Evolutionary conservation across 805 yeast genomes (phyloP).

Genomic region (Aciculoconidium aculeatum): DNA sequence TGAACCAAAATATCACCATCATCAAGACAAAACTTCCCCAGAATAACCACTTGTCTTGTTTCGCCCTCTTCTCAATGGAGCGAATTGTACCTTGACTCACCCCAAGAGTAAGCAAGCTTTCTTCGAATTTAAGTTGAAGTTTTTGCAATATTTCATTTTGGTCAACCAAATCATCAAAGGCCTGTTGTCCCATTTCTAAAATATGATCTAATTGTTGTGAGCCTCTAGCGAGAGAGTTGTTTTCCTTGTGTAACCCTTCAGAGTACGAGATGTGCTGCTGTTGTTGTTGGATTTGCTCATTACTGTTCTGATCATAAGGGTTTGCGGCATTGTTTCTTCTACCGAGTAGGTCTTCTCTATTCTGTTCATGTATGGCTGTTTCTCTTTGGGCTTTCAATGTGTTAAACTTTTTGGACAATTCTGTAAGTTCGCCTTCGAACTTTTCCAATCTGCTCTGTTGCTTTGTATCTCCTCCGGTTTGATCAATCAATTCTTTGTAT

Average conservation of each 20-base stretch:
- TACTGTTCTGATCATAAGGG: constrained; percentile 47
- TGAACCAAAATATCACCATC: constrained; percentile 60
- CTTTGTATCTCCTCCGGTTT: constrained; percentile 50
- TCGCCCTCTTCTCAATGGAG: constrained; percentile 72
- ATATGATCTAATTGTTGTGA: constrained; percentile 83
- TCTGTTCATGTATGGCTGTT: constrained; percentile 39
- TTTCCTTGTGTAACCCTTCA: constrained; percentile 69
- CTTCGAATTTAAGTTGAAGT: constrained; percentile 59
- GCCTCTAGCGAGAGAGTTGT: constrained; percentile 56
- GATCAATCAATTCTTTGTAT: constrained; percentile 51
- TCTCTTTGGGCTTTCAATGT: constrained; percentile 54
- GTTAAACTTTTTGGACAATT: constrained; percentile 46
- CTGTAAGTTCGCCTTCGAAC: constrained; percentile 45
- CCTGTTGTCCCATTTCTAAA: constrained; percentile 80
- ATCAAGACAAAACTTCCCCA: constrained; percentile 65
- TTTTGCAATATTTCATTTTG: constrained; percentile 69
- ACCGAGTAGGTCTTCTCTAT: constrained; percentile 51
- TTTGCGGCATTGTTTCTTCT: constrained; percentile 27
- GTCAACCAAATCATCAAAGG: constrained; percentile 79
- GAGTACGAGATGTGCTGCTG: constrained; percentile 34
- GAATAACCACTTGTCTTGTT: constrained; percentile 81
- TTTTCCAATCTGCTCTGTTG: constrained; percentile 48
- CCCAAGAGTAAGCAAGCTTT: constrained; percentile 74
- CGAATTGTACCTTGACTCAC: constrained; percentile 81
- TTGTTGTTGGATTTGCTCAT: constrained; percentile 17